These are phyloP conservation scores for Backusella mclennaniae DNA, from an alignment of 192 early-diverging fungal genomes.

Conservation along the genomic window DNA sequence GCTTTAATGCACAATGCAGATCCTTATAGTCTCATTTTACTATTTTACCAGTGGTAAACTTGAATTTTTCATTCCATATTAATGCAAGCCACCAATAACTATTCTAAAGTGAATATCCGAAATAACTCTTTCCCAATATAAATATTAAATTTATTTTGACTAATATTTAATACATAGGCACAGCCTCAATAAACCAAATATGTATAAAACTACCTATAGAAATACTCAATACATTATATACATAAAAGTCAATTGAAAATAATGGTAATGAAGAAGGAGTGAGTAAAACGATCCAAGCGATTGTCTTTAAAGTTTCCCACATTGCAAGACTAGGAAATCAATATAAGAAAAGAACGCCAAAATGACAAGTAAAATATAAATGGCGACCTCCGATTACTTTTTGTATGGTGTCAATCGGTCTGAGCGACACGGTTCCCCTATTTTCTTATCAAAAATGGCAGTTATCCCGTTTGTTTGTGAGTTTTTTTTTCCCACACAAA, in stretches of 20 bases:
- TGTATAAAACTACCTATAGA: neutral
- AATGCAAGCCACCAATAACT: neutral
- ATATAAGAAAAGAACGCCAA: neutral
- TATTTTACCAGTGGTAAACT: neutral
- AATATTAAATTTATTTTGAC: neutral
- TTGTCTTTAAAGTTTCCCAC: neutral
- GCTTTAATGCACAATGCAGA: constrained; percentile 7
- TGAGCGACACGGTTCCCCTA: neutral
- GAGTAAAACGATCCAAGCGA: neutral
- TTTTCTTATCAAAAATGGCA: neutral
- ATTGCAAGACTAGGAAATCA: neutral
- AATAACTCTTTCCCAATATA: neutral
- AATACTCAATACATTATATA: neutral
- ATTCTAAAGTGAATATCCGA: neutral
- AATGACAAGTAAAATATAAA: neutral
- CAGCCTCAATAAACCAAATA: neutral
- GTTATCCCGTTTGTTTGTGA: neutral
- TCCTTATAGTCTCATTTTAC: neutral
- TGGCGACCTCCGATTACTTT: neutral
- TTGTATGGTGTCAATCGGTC: neutral
- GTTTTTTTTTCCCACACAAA: neutral
- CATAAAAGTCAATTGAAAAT: neutral
- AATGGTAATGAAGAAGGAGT: neutral
- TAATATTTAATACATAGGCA: neutral
- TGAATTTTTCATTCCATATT: neutral